These are phyloP conservation scores for Helminthosporium solani DNA, from an alignment of 2,329 filamentous ascomycete genomes.

Conservation along the genomic window DNA sequence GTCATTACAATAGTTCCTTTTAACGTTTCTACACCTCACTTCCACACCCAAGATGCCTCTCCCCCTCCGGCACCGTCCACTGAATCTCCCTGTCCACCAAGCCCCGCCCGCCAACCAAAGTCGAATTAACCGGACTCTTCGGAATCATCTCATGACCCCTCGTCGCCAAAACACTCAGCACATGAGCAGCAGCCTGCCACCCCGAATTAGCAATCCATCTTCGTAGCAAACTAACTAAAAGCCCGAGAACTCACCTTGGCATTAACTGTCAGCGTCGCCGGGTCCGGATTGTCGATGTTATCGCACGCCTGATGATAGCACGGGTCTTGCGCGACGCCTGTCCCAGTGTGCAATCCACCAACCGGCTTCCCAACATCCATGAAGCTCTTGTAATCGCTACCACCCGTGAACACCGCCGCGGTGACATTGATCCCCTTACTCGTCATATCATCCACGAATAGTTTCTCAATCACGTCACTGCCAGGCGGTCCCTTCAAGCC, in stretches of 20 bases:
- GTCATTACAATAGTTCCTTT: too few species aligned
- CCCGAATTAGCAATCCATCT: not conserved
- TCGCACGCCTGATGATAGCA: constrained; percentile 46
- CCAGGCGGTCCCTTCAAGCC: constrained; percentile 37
- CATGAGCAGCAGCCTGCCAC: constrained; percentile 36
- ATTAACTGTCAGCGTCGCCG: constrained; percentile 39
- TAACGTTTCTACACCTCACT: constrained; percentile 26
- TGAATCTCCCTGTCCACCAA: constrained; percentile 30
- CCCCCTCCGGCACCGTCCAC: constrained; percentile 32
- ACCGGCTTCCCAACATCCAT: constrained; percentile 44
- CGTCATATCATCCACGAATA: constrained; percentile 40
- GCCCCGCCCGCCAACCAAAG: constrained; percentile 29
- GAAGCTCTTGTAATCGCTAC: constrained; percentile 44
- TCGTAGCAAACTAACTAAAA: not conserved
- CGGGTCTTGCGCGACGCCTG: constrained; percentile 41
- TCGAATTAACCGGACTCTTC: constrained; percentile 36
- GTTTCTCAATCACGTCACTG: constrained; percentile 37
- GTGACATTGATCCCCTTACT: constrained; percentile 40
- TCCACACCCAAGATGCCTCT: constrained; percentile 34
- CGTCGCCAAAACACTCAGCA: constrained; percentile 34
- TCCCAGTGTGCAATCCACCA: constrained; percentile 45
- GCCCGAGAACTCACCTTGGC: constrained; percentile 33
- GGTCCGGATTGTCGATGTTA: constrained; percentile 41
- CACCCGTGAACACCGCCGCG: constrained; percentile 42
- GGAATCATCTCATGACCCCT: constrained; percentile 37